phyloP scores from a whole-genome alignment of 148 eudicot species.

The Polygonum aviculare region DNA sequence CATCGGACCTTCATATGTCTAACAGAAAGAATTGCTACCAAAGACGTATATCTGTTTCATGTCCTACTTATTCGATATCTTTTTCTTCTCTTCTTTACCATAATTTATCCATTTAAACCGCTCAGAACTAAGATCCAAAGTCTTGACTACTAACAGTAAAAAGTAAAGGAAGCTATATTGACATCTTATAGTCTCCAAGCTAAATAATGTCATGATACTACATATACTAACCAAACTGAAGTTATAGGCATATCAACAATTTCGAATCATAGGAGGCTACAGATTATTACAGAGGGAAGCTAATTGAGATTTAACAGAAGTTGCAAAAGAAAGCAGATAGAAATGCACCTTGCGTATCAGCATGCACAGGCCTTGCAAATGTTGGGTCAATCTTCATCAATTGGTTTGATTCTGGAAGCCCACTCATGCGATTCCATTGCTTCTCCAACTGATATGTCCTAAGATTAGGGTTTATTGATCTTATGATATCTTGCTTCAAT shows the following conservation, averaged over 20 bases:
- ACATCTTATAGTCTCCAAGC: not conserved
- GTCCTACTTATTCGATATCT: not conserved
- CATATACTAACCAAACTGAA: not conserved
- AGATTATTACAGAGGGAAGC: not conserved
- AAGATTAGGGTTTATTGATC: conserved; percentile 23
- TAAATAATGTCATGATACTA: not conserved
- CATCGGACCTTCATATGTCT: not conserved
- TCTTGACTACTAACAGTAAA: not conserved
- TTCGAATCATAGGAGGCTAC: not conserved
- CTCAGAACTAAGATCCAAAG: not conserved
- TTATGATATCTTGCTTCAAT: conserved; percentile 27
- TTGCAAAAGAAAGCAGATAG: conserved; percentile 22
- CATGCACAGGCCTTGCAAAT: conserved; percentile 25
- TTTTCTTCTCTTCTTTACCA: not conserved
- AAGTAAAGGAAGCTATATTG: not conserved
- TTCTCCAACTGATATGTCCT: conserved; percentile 26
- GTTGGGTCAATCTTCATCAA: conserved; percentile 27
- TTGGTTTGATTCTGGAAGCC: conserved; percentile 21
- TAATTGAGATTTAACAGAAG: conserved; percentile 13
- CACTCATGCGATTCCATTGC: conserved; percentile 25
- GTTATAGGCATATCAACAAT: not conserved
- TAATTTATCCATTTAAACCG: not conserved
- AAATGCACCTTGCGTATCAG: conserved; percentile 40
- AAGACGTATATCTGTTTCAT: not conserved
- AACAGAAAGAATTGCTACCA: not conserved